Evolutionary conservation across 2,329 filamentous ascomycete genomes (phyloP), one percentile per base, ranked within the genome.

Genomic region (Tolypocladium capitatum): DNA sequence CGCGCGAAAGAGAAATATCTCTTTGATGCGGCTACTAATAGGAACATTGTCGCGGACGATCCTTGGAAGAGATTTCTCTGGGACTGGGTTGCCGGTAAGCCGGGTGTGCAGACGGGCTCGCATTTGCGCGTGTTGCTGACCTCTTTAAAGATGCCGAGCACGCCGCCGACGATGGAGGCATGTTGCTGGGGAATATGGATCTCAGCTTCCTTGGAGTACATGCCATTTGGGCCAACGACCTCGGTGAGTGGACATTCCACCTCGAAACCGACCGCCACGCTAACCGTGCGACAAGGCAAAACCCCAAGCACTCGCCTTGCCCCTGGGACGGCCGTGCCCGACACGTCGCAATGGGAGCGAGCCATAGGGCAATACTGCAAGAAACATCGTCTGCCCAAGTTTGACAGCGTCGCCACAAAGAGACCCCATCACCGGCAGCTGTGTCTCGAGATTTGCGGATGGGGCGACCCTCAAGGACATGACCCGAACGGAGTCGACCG

Each of bases 61-160:
- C 78, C 76, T 30, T 86, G 84, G 78, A 69, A 91, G n/a, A 75
- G 80, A 49, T 83, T 85, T 48, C 68, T 86, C n/a, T 94, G 87
- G 87, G 76, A 80, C 43, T 86, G 85, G 73, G 72, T 90, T 43
- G 73, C 76, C 49, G 79, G 84, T 80, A 58, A 59, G 69, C 72
- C 13, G 34, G 13, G 20, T 13, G 31, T 28, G 24, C 5, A 27
- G 34, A 5, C 2, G 27, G 33, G 5, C 9, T n/a, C 18, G 21
- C 27, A 35, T 32, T 14, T 21, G 5, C 35, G 20, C 5, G 21
- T n/a, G 3, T 18, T 35, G 47, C 56, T 63, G 38, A 63, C 49
- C 18, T 44, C 42, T 43, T 42, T 32, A 36, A 52, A 78, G 80
- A 76, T 51, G 80, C 81, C 1, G 80, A 86, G 54, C 70, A 75